Percentiles rank a stretch among this genome's conserved stretches.
These are phyloP conservation scores for Termitomyces sp. DNA, from an alignment of 768 basidiomycete genomes.

Conservation along the genomic window DNA sequence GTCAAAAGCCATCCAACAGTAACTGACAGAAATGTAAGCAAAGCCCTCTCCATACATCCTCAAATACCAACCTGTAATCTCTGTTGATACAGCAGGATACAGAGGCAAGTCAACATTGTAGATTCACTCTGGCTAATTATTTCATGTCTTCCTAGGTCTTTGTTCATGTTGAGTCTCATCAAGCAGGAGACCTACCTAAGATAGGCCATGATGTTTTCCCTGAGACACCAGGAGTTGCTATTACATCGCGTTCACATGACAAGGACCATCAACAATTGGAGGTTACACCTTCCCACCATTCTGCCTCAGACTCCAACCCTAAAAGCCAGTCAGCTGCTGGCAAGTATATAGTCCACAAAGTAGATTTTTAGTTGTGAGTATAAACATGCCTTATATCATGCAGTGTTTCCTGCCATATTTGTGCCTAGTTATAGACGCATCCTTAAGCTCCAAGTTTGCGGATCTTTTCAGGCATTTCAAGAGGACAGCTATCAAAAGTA, in stretches of 20 bases:
- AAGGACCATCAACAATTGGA: too few species aligned
- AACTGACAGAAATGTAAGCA: neutral
- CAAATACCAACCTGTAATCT: neutral
- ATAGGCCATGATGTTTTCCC: neutral
- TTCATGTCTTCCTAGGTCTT: slow-evolving; percentile 17
- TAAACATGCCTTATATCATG: too few species aligned
- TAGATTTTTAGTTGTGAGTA: too few species aligned
- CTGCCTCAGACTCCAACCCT: too few species aligned
- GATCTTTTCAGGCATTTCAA: too few species aligned
- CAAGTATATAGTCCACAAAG: too few species aligned
- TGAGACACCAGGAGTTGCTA: neutral
- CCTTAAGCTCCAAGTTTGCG: too few species aligned
- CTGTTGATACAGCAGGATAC: neutral
- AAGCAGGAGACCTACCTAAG: neutral
- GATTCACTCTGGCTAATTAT: neutral
- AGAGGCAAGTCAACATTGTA: neutral
- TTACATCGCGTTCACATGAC: neutral
- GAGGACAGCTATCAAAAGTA: too few species aligned
- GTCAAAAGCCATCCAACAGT: neutral
- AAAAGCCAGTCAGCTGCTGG: too few species aligned
- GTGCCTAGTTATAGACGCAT: too few species aligned
- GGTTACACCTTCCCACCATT: too few species aligned
- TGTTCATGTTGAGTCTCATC: slow-evolving; percentile 24
- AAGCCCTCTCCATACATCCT: neutral
- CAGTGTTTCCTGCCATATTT: too few species aligned